Base-by-base conservation (phyloP, 495 filamentous ascomycete genomes). In the Neurospora sp. region DNA sequence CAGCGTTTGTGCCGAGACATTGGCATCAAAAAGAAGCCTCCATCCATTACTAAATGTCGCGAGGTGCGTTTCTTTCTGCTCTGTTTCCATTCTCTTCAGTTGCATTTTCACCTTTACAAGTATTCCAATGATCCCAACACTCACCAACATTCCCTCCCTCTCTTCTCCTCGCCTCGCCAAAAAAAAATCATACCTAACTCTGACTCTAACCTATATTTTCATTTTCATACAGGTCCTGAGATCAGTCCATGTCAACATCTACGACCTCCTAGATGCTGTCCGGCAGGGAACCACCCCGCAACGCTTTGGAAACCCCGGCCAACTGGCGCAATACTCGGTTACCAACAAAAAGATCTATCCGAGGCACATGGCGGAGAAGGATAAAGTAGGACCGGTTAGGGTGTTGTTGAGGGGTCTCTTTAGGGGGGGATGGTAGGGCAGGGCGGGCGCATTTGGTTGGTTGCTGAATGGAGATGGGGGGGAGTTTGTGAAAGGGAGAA, bases 161-260 rank as follows among this genome's bases (percentile, higher is more conserved):
- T 31, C 27, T 31, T 31, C 27, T 31, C 27, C 27, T 31, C 27
- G 27, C 27, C 27, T 31, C 27, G 27, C 27, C 27, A 0, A 31
- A 31, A 31, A 31, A 31, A 31, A 31, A 31, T 2, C 2, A 3
- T 31, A 31, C 27, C 27, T 31, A 31, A 31, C 27, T 31, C 27
- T 31, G 27, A 31, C 27, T 31, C 27, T 31, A 31, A 31, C 27
- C 3, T 31, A 31, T 31, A 31, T 31, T 31, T 31, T 31, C 27
- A 31, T 31, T 31, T 31, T 3, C 27, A 31, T 31, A 31, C 38
- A 83, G 82, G 76, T 75, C 2, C 74, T 82, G 0, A 69, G 40
- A 14, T 31, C 20, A 3, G 76, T 83, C 0, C 76, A 79, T 72
- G 74, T 85, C 48, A 84, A 84, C 71, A 83, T 85, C 61, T 41